Evolutionary conservation across 305 asterid species (phyloP).

Genomic region (Solanum hybrid): DNA sequence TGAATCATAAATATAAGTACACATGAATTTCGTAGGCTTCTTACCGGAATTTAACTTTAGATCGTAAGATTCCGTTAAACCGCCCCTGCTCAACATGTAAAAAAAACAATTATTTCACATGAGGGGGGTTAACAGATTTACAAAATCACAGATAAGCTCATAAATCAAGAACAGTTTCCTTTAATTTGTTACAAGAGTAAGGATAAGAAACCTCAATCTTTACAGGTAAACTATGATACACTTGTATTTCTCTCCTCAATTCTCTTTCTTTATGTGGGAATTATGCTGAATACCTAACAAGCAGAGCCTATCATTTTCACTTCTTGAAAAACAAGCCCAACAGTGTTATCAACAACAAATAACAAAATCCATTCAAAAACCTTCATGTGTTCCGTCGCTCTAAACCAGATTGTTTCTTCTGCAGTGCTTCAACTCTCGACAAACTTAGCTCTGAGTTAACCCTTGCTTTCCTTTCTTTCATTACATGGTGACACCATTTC

Average conservation of each 20-base stretch:
- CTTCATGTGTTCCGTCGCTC: background rate
- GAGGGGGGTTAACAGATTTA: background rate
- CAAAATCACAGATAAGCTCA: background rate
- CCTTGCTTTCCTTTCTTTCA: background rate
- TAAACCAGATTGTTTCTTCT: background rate
- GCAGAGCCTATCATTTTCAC: background rate
- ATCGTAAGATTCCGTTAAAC: background rate
- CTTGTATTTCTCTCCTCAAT: constrained; percentile 3
- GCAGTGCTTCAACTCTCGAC: background rate
- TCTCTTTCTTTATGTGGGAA: background rate
- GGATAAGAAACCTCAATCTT: constrained; percentile 5
- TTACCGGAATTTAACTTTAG: background rate
- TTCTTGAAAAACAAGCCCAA: constrained; percentile 4
- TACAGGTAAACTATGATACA: constrained; percentile 11
- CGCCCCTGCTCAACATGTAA: background rate
- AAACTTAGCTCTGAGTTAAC: background rate
- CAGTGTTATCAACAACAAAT: background rate
- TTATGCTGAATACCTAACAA: background rate
- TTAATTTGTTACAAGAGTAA: background rate
- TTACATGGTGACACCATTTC: background rate
- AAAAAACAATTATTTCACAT: background rate
- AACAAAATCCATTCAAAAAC: background rate
- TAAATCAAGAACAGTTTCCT: background rate
- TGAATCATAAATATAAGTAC: background rate
- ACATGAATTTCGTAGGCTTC: background rate